Conservation (phyloP, 2,329 filamentous ascomycete species). For the Aspergillus clavatus region DNA sequence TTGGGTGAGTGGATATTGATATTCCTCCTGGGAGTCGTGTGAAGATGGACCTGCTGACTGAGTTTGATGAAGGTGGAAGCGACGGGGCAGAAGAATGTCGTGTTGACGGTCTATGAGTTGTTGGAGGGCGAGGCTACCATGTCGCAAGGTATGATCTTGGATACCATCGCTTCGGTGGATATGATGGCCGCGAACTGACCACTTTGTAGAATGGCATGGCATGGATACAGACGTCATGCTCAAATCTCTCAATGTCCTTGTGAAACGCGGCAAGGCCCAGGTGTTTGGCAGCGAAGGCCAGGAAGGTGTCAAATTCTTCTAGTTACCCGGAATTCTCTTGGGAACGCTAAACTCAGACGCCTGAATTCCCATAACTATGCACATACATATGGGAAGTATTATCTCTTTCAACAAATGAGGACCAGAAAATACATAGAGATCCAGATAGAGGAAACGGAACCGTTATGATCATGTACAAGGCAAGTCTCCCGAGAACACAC, state of each 20-base stretch:
- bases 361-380: neutral
- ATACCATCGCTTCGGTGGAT: neutral
- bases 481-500: neutral
- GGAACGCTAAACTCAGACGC: neutral
- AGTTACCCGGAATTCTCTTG: slow-evolving; percentile 29
- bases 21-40: neutral
- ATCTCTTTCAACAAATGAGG: neutral
- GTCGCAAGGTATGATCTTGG: slow-evolving; percentile 54
- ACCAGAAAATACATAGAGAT: neutral
- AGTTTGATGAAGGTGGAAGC: slow-evolving; percentile 56
- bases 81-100: slow-evolving; percentile 81
- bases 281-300: slow-evolving; percentile 87
- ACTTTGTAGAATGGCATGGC: slow-evolving; percentile 69
- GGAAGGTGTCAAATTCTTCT: slow-evolving; percentile 96
- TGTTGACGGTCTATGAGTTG: slow-evolving; percentile 90
- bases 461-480: neutral
- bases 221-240: slow-evolving; percentile 78
- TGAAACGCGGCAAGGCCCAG: slow-evolving; percentile 87
- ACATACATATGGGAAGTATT: neutral
- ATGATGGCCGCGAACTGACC: slow-evolving; percentile 4
- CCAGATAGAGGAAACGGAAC: neutral
- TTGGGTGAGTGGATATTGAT: slow-evolving; percentile 55
- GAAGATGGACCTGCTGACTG: neutral
- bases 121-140: slow-evolving; percentile 76
- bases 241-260: slow-evolving; percentile 72